Percentiles rank a stretch among this genome's conserved stretches.
Evolutionary conservation across 306 rosid species (phyloP).

Genomic region (Notholithocarpus densiflorus): DNA sequence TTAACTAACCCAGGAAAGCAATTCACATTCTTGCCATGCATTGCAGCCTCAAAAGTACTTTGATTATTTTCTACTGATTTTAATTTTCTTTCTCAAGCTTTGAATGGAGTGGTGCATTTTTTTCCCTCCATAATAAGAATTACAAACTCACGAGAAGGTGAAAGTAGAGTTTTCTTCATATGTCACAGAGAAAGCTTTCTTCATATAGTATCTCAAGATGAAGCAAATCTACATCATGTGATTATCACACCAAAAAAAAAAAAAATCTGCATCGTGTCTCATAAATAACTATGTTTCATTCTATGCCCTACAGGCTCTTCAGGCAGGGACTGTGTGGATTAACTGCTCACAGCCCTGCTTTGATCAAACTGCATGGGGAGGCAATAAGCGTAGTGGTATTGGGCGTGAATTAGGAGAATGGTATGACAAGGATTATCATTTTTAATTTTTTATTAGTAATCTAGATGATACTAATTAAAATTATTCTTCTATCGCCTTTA

Average conservation of each 20-base stretch:
- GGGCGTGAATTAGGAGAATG: conserved; percentile 99
- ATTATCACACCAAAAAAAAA: neutral
- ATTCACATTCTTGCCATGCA: too few species aligned
- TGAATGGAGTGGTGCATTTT: too few species aligned
- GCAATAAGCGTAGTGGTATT: conserved; percentile 87
- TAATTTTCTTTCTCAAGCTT: too few species aligned
- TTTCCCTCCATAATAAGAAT: too few species aligned
- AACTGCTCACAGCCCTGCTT: conserved; percentile 99
- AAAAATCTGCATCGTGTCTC: neutral
- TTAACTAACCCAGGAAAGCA: too few species aligned
- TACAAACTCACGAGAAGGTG: conserved; percentile 2
- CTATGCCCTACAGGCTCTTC: conserved; percentile 56
- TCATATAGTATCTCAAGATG: neutral
- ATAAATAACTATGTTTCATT: neutral
- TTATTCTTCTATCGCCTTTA: too few species aligned
- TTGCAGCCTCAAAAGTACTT: too few species aligned
- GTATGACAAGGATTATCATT: conserved; percentile 29
- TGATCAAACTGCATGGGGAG: conserved; percentile 99
- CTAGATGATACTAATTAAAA: too few species aligned
- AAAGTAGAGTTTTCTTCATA: too few species aligned
- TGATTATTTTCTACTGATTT: too few species aligned
- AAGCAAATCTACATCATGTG: conserved; percentile 7
- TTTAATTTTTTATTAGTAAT: too few species aligned
- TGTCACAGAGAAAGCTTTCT: too few species aligned
- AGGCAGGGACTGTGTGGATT: conserved; percentile 89